These are phyloP conservation scores for Suillus lakei DNA, from an alignment of 768 basidiomycete species.

Conservation along the genomic window DNA sequence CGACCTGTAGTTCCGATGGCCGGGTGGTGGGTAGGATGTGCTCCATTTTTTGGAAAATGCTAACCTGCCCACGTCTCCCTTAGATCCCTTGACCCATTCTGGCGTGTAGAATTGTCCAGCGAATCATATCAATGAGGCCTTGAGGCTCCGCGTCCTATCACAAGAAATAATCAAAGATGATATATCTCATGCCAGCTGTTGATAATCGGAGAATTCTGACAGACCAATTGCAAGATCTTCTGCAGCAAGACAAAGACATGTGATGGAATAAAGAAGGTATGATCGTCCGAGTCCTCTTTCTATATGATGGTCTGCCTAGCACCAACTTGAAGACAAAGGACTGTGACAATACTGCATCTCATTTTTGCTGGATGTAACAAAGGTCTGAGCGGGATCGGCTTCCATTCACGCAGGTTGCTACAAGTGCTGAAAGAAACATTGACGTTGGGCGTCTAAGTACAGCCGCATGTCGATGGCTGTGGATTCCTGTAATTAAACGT, in stretches of 20 bases:
- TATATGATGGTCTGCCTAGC: no score
- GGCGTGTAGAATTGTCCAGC: neutral
- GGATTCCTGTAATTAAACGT: neutral
- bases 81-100: neutral
- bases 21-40: neutral
- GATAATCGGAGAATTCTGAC: neutral
- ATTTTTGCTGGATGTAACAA: neutral
- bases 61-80: neutral
- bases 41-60: neutral
- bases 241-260: neutral
- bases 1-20: neutral
- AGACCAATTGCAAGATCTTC: neutral
- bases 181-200: neutral
- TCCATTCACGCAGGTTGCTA: neutral
- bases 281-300: no score
- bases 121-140: neutral
- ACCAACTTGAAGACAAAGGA: neutral
- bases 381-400: no score
- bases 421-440: neutral
- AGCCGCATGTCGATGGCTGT: neutral
- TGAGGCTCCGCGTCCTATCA: neutral
- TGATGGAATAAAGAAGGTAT: neutral
- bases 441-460: constrained; percentile 2
- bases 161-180: neutral
- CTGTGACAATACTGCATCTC: neutral